phyloP scores from a whole-genome alignment of 2,329 filamentous ascomycete genomes.

The Neopestalotiopsis sp. region DNA sequence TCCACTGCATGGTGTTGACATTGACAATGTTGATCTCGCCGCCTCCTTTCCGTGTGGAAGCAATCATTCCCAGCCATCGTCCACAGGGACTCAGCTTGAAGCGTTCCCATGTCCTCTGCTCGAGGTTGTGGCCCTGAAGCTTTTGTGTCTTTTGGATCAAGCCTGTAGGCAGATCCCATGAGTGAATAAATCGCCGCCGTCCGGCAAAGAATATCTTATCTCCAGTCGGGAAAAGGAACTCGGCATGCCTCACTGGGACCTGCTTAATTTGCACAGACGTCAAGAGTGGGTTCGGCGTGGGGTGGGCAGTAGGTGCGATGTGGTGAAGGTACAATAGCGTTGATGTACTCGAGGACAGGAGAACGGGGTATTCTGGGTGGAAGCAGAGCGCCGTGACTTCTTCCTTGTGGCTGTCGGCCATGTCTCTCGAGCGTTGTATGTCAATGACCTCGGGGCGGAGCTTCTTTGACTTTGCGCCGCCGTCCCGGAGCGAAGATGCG shows the following conservation, averaged over 20 bases:
- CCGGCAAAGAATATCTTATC: constrained; percentile 88
- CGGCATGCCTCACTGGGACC: constrained; percentile 83
- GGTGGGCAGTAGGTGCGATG: constrained; percentile 75
- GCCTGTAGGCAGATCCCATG: constrained; percentile 87
- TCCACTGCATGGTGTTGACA: constrained; percentile 83
- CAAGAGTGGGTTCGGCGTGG: constrained; percentile 83
- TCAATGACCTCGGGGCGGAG: constrained; percentile 87
- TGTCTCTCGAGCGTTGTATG: constrained; percentile 87
- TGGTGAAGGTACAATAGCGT: constrained; percentile 90
- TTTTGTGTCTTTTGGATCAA: constrained; percentile 81
- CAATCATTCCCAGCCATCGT: constrained; percentile 81
- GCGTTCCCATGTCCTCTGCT: constrained; percentile 88
- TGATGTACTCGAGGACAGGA: constrained; percentile 86
- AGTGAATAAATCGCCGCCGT: constrained; percentile 88
- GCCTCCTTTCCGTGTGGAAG: constrained; percentile 81
- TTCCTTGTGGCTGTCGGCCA: constrained; percentile 78
- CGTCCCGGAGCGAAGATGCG: constrained; percentile 67
- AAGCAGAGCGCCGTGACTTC: constrained; percentile 85
- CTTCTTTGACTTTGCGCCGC: constrained; percentile 65
- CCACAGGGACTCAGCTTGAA: constrained; percentile 90
- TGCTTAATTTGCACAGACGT: constrained; percentile 87
- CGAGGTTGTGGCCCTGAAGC: constrained; percentile 75
- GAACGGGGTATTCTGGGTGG: constrained; percentile 85
- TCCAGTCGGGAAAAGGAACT: constrained; percentile 75
- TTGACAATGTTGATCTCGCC: constrained; percentile 87